Evolutionary conservation across 768 basidiomycete genomes (phyloP).

Genomic region (Boletus vinaceobasis): DNA sequence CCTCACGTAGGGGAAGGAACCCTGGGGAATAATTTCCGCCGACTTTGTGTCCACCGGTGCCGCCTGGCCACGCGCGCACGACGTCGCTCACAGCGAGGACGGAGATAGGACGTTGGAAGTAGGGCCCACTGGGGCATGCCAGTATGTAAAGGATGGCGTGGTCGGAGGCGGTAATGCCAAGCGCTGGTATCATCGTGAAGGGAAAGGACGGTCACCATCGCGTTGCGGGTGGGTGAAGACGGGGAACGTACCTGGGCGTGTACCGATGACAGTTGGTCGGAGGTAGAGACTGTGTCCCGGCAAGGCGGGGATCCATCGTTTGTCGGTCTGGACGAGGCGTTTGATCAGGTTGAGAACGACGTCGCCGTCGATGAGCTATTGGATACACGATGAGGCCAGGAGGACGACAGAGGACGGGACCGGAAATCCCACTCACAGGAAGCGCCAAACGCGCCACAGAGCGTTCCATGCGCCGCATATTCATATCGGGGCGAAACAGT

Average conservation of each 20-base stretch:
- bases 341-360: constrained; percentile 53
- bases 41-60: constrained; percentile 61
- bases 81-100: constrained; percentile 65
- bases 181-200: constrained; percentile 28
- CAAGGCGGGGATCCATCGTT: constrained; percentile 78
- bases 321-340: constrained; percentile 64
- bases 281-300: constrained; percentile 84
- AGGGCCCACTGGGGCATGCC: constrained; percentile 55
- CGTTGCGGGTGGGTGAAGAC: not conserved
- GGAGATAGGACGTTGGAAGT: constrained; percentile 51
- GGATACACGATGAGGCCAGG: no score
- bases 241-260: constrained; percentile 32
- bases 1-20: constrained; percentile 62
- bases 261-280: constrained; percentile 69
- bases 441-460: constrained; percentile 71
- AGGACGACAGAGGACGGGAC: not conserved
- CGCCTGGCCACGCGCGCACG: constrained; percentile 82
- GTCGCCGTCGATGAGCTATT: constrained; percentile 43
- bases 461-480: constrained; percentile 76
- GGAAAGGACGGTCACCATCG: not conserved
- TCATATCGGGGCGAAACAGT: constrained; percentile 79
- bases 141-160: constrained; percentile 88
- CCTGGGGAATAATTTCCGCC: constrained; percentile 63
- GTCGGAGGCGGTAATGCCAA: constrained; percentile 72
- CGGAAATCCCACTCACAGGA: no score